Conservation (phyloP, 495 filamentous ascomycete genomes). For the Hypoxylon intermedium region DNA sequence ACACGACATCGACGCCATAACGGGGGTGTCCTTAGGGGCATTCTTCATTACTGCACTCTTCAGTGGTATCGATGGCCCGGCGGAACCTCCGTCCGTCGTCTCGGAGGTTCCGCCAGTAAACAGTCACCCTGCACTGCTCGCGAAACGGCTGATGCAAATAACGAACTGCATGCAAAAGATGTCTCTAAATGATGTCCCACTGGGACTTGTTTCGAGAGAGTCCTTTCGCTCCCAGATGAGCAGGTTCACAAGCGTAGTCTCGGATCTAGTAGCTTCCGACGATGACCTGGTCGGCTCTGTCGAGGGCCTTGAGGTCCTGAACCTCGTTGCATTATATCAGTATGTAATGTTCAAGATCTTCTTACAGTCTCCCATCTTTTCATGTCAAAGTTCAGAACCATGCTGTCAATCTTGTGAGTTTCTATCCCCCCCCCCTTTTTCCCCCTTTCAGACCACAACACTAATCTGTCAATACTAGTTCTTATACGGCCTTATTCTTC, state of each 20-base stretch:
- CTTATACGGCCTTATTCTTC: too few species aligned
- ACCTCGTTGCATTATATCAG: constrained; percentile 49
- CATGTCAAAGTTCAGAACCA: too few species aligned
- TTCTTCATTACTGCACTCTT: constrained; percentile 45
- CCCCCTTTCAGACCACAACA: too few species aligned
- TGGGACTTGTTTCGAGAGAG: constrained; percentile 40
- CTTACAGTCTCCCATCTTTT: not conserved
- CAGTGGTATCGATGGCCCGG: constrained; percentile 33
- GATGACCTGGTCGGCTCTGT: constrained; percentile 57
- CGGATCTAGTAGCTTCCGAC: constrained; percentile 54
- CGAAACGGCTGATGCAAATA: constrained; percentile 56
- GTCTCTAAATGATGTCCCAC: constrained; percentile 31
- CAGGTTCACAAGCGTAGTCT: constrained; percentile 48
- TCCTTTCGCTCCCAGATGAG: constrained; percentile 42
- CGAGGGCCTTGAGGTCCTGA: constrained; percentile 54
- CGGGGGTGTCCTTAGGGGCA: constrained; percentile 34
- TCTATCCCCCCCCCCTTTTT: too few species aligned
- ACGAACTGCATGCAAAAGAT: constrained; percentile 58
- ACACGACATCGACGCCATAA: constrained; percentile 47
- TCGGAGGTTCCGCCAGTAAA: constrained; percentile 41
- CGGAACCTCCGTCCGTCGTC: constrained; percentile 37
- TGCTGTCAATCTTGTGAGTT: too few species aligned
- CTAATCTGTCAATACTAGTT: too few species aligned
- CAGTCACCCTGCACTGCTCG: constrained; percentile 54
- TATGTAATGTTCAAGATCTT: constrained; percentile 10